phyloP scores from a whole-genome alignment of 2,329 filamentous ascomycete species.

The Dactylonectria macrodidyma region DNA sequence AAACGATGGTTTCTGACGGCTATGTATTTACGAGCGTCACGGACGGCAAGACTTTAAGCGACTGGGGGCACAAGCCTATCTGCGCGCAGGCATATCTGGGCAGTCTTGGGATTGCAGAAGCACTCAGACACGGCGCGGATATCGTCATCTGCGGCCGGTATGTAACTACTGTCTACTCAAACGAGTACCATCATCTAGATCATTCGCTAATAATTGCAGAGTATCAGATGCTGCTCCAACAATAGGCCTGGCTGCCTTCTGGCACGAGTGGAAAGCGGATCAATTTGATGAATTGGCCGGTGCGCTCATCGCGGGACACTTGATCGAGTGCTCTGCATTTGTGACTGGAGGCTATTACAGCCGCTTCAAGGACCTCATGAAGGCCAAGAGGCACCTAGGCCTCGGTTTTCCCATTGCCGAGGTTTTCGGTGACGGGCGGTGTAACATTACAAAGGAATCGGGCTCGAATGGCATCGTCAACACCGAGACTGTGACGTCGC shows the following conservation, averaged over 20 bases:
- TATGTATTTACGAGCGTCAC: constrained; percentile 46
- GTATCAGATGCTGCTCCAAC: constrained; percentile 64
- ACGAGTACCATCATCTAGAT: constrained; percentile 3
- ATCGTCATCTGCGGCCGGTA: constrained; percentile 62
- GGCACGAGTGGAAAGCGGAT: constrained; percentile 27
- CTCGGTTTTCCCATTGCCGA: constrained; percentile 66
- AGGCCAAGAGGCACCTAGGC: constrained; percentile 45
- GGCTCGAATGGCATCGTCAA: constrained; percentile 43
- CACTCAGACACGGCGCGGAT: constrained; percentile 55
- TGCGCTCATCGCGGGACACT: constrained; percentile 26
- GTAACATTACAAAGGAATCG: constrained; percentile 46
- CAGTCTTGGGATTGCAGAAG: constrained; percentile 59
- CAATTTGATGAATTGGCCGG: constrained; percentile 29
- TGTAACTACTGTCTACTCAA: constrained; percentile 33
- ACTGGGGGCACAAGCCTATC: constrained; percentile 37
- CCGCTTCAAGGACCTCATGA: constrained; percentile 29
- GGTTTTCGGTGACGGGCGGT: constrained; percentile 59
- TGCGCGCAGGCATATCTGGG: constrained; percentile 66
- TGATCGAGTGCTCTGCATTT: constrained; percentile 33
- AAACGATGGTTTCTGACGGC: constrained; percentile 40
- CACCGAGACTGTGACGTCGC: constrained; percentile 47
- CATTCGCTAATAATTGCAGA: constrained; percentile 52
- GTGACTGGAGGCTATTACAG: constrained; percentile 32
- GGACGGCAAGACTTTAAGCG: constrained; percentile 28
- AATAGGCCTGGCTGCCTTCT: constrained; percentile 29